A percentile compares a stretch with the other conserved stretches of the same genome.
phyloP scores from a whole-genome alignment of 495 filamentous ascomycete species.

The Platismatia glauca region DNA sequence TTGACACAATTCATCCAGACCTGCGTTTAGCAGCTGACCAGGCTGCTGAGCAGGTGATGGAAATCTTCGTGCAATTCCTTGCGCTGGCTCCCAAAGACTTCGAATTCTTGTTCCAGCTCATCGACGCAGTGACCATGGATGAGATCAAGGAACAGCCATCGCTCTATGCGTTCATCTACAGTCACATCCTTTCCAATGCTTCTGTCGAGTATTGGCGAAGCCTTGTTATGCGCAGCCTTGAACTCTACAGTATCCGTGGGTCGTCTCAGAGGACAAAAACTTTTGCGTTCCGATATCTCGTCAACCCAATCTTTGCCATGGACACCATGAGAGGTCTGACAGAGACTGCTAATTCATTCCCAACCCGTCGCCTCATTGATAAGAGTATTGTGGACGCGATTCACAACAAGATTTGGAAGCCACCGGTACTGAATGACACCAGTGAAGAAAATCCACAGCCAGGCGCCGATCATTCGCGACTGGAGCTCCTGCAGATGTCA shows the following conservation, averaged over 20 bases:
- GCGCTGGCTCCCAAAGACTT: slow-evolving; percentile 65
- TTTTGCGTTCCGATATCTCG: slow-evolving; percentile 81
- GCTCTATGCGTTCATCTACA: slow-evolving; percentile 76
- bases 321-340: slow-evolving; percentile 60
- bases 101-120: slow-evolving; percentile 78
- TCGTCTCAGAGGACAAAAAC: slow-evolving; percentile 83
- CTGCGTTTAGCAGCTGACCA: slow-evolving; percentile 84
- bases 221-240: slow-evolving; percentile 75
- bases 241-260: slow-evolving; percentile 69
- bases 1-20: slow-evolving; percentile 50
- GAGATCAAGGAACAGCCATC: slow-evolving; percentile 69
- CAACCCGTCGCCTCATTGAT: slow-evolving; percentile 61
- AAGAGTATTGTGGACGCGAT: slow-evolving; percentile 82
- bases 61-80: slow-evolving; percentile 71
- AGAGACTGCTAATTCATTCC: slow-evolving; percentile 13
- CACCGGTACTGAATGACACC: slow-evolving; percentile 63
- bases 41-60: slow-evolving; percentile 80
- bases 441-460: slow-evolving; percentile 78
- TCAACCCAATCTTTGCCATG: slow-evolving; percentile 96
- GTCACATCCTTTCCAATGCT: slow-evolving; percentile 69
- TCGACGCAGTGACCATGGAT: slow-evolving; percentile 75
- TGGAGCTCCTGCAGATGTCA: slow-evolving; percentile 91
- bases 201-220: slow-evolving; percentile 84
- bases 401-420: slow-evolving; percentile 89
- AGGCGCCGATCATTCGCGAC: slow-evolving; percentile 87